phyloP scores from a whole-genome alignment of 805 yeast genomes.

The Metschnikowia noctiluminum region DNA sequence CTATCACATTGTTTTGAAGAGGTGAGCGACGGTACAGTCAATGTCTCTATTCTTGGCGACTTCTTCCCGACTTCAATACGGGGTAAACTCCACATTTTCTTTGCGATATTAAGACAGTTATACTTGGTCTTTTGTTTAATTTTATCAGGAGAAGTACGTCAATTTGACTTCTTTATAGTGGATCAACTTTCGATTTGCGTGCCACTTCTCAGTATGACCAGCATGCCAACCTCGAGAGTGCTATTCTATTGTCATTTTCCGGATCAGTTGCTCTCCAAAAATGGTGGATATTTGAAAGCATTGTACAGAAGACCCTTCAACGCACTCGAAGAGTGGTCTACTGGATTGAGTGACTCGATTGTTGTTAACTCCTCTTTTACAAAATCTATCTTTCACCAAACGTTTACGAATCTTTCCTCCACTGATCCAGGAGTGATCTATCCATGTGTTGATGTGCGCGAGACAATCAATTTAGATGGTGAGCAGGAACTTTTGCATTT shows the following conservation, averaged over 20 bases:
- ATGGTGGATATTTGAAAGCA: constrained; percentile 50
- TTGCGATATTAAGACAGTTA: constrained; percentile 80
- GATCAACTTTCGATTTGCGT: constrained; percentile 87
- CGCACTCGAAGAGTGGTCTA: constrained; percentile 75
- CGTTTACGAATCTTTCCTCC: constrained; percentile 47
- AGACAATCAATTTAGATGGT: constrained; percentile 17
- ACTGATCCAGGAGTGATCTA: constrained; percentile 57
- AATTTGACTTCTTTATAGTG: constrained; percentile 71
- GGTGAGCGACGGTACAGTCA: constrained; percentile 53
- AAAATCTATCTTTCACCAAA: constrained; percentile 56
- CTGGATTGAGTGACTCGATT: constrained; percentile 68
- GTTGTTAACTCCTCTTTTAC: constrained; percentile 92
- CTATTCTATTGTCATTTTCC: constrained; percentile 97
- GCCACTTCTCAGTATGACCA: constrained; percentile 59
- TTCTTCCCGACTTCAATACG: constrained; percentile 66
- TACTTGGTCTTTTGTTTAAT: constrained; percentile 52
- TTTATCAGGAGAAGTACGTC: constrained; percentile 41
- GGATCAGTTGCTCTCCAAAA: constrained; percentile 71
- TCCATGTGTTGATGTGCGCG: constrained; percentile 67
- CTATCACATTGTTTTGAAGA: constrained; percentile 87
- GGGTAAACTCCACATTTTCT: constrained; percentile 73
- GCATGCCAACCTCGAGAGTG: constrained; percentile 43
- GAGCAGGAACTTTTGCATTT: constrained; percentile 33
- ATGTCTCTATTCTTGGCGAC: constrained; percentile 78
- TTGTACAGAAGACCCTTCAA: constrained; percentile 83